Evolutionary conservation across 441 rosid species (phyloP).

Genomic region (Populus hybrid): DNA sequence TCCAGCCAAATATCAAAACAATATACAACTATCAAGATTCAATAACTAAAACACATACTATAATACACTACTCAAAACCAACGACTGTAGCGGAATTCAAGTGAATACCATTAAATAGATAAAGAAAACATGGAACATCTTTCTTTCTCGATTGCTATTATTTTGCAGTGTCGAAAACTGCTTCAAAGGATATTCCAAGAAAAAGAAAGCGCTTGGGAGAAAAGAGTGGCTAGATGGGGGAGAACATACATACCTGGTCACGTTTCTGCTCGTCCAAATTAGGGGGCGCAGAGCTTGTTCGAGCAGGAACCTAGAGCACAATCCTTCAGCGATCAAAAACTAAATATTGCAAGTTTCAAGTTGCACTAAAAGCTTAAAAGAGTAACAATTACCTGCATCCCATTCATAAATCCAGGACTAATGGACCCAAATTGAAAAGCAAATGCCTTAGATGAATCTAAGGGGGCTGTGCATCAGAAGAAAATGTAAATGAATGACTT

Average conservation of each 20-base stretch:
- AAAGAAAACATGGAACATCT: background rate
- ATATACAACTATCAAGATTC: background rate
- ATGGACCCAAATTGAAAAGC: constrained; percentile 88
- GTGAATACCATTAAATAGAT: background rate
- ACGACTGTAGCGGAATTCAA: no score
- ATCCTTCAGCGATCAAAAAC: constrained; percentile 15
- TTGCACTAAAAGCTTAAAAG: constrained; percentile 5
- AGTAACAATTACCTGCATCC: constrained; percentile 52
- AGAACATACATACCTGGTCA: constrained; percentile 55
- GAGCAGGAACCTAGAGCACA: constrained; percentile 78
- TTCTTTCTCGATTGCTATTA: background rate
- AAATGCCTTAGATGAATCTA: constrained; percentile 66
- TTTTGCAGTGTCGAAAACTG: background rate
- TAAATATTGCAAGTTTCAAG: background rate
- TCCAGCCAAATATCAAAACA: background rate
- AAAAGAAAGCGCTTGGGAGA: background rate
- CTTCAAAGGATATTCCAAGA: background rate
- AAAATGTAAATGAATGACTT: background rate
- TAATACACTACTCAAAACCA: no score
- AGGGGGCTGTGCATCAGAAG: constrained; percentile 34
- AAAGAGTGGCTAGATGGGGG: background rate
- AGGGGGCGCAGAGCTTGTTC: constrained; percentile 98
- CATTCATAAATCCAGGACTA: constrained; percentile 76
- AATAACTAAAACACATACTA: background rate
- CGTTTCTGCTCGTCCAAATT: constrained; percentile 97